Conservation (phyloP, 139 green algal species). For the Tetraselmis striata region DNA sequence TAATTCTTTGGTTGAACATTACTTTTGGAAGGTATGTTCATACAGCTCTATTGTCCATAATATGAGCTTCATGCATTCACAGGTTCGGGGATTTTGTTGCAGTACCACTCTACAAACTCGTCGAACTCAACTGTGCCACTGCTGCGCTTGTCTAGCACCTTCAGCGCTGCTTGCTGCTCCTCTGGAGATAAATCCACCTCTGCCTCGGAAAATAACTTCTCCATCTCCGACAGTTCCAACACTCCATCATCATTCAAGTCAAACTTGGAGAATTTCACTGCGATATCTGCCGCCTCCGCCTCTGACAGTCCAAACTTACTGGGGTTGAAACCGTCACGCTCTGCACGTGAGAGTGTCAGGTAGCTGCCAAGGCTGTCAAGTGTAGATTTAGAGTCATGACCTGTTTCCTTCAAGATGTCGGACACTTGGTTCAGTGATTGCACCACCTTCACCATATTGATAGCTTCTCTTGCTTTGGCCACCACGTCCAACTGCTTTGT, state of each 20-base stretch:
- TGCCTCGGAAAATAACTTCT: conserved; percentile 18
- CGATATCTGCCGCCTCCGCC: conserved; percentile 57
- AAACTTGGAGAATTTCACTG: conserved; percentile 44
- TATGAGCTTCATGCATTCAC: too few relatives aligned
- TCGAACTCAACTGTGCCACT: conserved; percentile 52
- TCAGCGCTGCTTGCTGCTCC: conserved; percentile 50
- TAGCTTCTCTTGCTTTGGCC: conserved; percentile 30
- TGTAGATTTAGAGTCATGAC: conserved; percentile 20
- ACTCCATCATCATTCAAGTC: conserved; percentile 43
- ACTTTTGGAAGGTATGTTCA: too few relatives aligned
- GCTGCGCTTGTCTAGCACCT: conserved; percentile 52
- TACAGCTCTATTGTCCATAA: too few relatives aligned
- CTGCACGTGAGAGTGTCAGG: conserved; percentile 59
- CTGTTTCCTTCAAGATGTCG: conserved; percentile 29
- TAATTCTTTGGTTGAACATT: too few relatives aligned
- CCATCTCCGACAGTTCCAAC: conserved; percentile 17
- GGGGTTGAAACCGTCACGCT: conserved; percentile 55
- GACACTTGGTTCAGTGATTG: conserved; percentile 36
- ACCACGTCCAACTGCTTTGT: conserved; percentile 24
- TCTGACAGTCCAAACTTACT: conserved; percentile 49
- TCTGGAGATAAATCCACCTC: conserved; percentile 38
- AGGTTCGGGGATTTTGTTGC: conserved; percentile 18
- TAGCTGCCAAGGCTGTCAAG: conserved; percentile 67
- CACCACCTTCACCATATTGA: conserved; percentile 39
- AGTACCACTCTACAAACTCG: conserved; percentile 49